Base-by-base conservation (phyloP, 495 filamentous ascomycete species). In the Tuber melanosporum region DNA sequence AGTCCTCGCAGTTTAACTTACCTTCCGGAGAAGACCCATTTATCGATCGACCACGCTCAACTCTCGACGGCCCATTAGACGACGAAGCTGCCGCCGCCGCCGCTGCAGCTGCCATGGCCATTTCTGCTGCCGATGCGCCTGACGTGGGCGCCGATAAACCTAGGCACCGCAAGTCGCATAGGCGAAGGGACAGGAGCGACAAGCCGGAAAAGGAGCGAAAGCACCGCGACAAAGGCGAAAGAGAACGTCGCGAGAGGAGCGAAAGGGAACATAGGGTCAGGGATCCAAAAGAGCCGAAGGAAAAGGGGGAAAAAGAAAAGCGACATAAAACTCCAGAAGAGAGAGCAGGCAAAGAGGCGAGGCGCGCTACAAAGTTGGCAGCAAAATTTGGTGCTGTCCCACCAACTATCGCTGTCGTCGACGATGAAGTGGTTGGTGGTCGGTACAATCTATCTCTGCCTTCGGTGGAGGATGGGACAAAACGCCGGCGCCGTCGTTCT, bases 261-360 rank as follows among this genome's bases (percentile, higher is more conserved):
- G 74, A 75, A 71, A 75, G 77, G 80, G 19, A 75, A 74, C 26
- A 71, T 71, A 17, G 76, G 79, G 62, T 78, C 71, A 19, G 73
- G 74, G 4, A 78, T 76, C 20, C 77, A 43, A 17, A 77, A 75
- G 78, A 79, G 10, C 26, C 73, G 6, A 76, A 20, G 42, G 78
- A 77, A 45, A 79, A 62, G 75, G 66, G 70, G 39, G 77, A 80
- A 36, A 66, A 66, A 36, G 57, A 66, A 52, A 80, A 80, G 36
- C 79, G 74, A 69, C 77, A 80, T 45, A 79, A 78, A 19, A 80
- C 74, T 5, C 77, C 78, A 0, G 78, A 80, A 45, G 78, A 80
- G 70, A 80, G 76, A 70, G 78, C 77, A 47, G 77, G 79, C 7
- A 74, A 78, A 32, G 78, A 80, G 42, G 71, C 77, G 20, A 69